phyloP scores from a whole-genome alignment of 2,329 filamentous ascomycete species.

The Ceratocystis cubensis region DNA sequence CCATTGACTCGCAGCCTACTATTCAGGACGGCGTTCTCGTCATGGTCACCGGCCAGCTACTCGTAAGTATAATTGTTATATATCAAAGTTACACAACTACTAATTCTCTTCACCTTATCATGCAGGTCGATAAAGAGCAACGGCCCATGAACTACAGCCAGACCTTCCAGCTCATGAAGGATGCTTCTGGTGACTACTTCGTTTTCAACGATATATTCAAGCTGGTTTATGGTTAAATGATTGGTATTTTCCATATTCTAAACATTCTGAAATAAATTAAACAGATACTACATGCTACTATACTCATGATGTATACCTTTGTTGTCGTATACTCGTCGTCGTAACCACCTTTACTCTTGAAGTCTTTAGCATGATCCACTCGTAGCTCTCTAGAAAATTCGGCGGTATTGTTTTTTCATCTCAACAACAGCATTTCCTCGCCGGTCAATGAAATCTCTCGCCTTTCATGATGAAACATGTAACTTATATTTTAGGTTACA shows the following conservation, averaged over 20 bases:
- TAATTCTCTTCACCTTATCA: neutral
- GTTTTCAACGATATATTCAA: slow-evolving; percentile 95
- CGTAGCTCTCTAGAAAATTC: no score
- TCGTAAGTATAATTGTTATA: slow-evolving; percentile 44
- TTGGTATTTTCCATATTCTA: neutral
- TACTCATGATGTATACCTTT: no score
- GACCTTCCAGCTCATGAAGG: slow-evolving; percentile 69
- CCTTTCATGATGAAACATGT: no score
- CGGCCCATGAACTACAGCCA: slow-evolving; percentile 86
- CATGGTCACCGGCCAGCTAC: slow-evolving; percentile 72
- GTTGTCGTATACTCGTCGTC: no score
- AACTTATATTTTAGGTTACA: no score
- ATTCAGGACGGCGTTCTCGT: slow-evolving; percentile 60
- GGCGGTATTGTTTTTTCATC: no score
- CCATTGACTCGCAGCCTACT: slow-evolving; percentile 73
- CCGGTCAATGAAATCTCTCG: no score
- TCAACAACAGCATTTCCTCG: no score
- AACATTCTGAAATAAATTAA: neutral
- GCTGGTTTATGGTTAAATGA: slow-evolving; percentile 54
- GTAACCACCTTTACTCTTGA: no score
- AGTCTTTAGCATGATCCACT: no score
- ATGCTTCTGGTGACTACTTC: slow-evolving; percentile 56
- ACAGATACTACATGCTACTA: neutral
- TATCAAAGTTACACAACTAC: neutral
- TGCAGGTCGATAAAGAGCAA: slow-evolving; percentile 71